Evolutionary conservation across 2,329 filamentous ascomycete genomes (phyloP).

Genomic region (Ustulina deusta): DNA sequence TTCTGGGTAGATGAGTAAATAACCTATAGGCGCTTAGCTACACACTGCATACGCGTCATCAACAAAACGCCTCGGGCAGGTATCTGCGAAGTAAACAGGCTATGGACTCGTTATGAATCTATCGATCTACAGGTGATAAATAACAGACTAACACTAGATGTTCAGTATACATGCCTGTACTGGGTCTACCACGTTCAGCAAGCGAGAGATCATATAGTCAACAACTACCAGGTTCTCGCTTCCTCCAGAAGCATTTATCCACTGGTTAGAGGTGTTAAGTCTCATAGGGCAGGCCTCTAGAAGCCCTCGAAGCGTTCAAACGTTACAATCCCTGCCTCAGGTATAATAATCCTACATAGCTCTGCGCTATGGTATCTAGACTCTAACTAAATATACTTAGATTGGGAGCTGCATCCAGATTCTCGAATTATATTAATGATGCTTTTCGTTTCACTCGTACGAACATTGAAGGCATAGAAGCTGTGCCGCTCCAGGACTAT

Average conservation of each 20-base stretch:
- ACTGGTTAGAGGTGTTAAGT: constrained; percentile 53
- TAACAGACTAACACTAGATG: constrained; percentile 20
- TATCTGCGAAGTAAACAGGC: background rate
- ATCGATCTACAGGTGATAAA: constrained; percentile 15
- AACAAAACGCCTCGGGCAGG: constrained; percentile 38
- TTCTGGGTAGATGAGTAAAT: constrained; percentile 33
- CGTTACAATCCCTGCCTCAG: constrained; percentile 5
- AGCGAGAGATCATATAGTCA: constrained; percentile 43
- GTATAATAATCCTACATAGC: constrained; percentile 1
- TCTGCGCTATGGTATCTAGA: background rate
- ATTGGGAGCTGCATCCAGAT: background rate
- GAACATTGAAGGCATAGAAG: background rate
- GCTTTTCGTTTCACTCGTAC: background rate
- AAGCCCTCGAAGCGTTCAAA: background rate
- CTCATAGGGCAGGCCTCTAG: constrained; percentile 42
- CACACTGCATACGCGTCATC: constrained; percentile 47
- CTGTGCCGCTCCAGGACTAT: background rate
- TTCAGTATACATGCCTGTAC: constrained; percentile 50
- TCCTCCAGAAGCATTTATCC: constrained; percentile 50
- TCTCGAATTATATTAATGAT: background rate
- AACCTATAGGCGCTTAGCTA: constrained; percentile 11
- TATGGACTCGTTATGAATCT: constrained; percentile 39
- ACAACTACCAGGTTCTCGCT: constrained; percentile 43
- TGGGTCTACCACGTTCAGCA: constrained; percentile 48
- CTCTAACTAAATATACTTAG: background rate